Percentiles rank a stretch among this genome's conserved stretches.
Evolutionary conservation across 805 yeast species (phyloP).

Genomic region (Wickerhamiella nectarea): DNA sequence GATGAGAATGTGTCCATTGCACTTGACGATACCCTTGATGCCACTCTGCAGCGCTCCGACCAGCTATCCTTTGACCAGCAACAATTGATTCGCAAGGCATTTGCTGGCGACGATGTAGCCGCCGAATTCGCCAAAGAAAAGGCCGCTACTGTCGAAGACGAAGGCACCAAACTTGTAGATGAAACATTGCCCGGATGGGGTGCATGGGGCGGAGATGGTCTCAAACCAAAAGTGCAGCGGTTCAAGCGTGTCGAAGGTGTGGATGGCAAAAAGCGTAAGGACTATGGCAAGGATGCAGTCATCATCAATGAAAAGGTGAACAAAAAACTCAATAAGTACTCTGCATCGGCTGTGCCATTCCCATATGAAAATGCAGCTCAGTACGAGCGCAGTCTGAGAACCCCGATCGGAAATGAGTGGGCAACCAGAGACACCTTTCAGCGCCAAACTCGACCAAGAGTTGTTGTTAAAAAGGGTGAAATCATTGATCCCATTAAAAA

Average conservation of each 20-base stretch:
- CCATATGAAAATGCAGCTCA: slow-evolving; percentile 90
- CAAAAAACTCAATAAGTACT: slow-evolving; percentile 75
- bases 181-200: slow-evolving; percentile 96
- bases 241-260: slow-evolving; percentile 68
- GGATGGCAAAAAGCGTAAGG: slow-evolving; percentile 59
- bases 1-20: slow-evolving; percentile 14
- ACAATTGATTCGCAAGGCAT: slow-evolving; percentile 76
- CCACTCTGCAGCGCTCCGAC: slow-evolving; percentile 16
- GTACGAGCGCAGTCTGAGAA: slow-evolving; percentile 81
- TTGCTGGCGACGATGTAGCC: slow-evolving; percentile 94
- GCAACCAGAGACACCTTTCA: slow-evolving; percentile 77
- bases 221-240: slow-evolving; percentile 41
- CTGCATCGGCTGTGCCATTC: slow-evolving; percentile 82
- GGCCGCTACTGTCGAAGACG: slow-evolving; percentile 48
- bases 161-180: slow-evolving; percentile 79
- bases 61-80: slow-evolving; percentile 25
- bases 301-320: slow-evolving; percentile 79
- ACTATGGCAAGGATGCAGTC: slow-evolving; percentile 62
- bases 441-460: slow-evolving; percentile 75
- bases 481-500: slow-evolving; percentile 76
- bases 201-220: slow-evolving; percentile 75
- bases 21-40: slow-evolving; percentile 16
- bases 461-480: slow-evolving; percentile 72
- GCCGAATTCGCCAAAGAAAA: slow-evolving; percentile 70
- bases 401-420: slow-evolving; percentile 99